These are phyloP conservation scores for Neospermospora avenae DNA, from an alignment of 2,329 filamentous ascomycete genomes.

Conservation along the genomic window DNA sequence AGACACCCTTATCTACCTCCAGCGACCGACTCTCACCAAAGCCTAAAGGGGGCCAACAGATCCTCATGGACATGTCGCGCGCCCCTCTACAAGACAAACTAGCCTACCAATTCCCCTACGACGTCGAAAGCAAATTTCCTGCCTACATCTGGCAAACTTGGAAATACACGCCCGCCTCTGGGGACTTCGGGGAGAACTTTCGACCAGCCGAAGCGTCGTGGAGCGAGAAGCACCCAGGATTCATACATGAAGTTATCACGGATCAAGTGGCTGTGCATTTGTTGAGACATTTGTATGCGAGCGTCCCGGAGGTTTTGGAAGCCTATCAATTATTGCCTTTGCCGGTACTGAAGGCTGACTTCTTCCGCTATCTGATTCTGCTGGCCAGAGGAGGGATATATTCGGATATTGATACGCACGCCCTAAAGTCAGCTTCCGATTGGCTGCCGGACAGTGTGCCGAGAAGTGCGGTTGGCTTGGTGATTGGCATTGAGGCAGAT, in stretches of 20 bases:
- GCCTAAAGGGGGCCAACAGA: conserved; percentile 21
- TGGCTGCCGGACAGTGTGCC: conserved; percentile 84
- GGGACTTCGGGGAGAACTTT: conserved; percentile 70
- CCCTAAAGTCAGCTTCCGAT: conserved; percentile 75
- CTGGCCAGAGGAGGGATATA: conserved; percentile 81
- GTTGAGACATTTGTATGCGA: conserved; percentile 80
- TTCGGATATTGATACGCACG: conserved; percentile 86
- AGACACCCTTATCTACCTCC: conserved; percentile 17
- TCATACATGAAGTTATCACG: conserved; percentile 96
- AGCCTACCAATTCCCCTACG: conserved; percentile 91
- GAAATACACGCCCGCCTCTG: conserved; percentile 79
- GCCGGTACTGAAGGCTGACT: conserved; percentile 73
- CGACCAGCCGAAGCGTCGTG: conserved; percentile 85
- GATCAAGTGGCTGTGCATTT: conserved; percentile 81
- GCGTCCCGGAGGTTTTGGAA: conserved; percentile 73
- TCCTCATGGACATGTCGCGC: conserved; percentile 56
- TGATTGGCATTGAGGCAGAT: conserved; percentile 95
- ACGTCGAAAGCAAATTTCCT: conserved; percentile 83
- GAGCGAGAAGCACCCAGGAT: conserved; percentile 81
- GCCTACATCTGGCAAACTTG: conserved; percentile 99
- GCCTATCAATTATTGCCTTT: conserved; percentile 72
- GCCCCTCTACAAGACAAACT: conserved; percentile 77
- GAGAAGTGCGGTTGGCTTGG: conserved; percentile 73
- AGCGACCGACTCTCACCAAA: conserved; percentile 18
- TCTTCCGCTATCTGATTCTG: conserved; percentile 67